Evolutionary conservation across 495 filamentous ascomycete genomes (phyloP), one percentile per base, ranked within the genome.

Genomic region (Tuber melanosporum): DNA sequence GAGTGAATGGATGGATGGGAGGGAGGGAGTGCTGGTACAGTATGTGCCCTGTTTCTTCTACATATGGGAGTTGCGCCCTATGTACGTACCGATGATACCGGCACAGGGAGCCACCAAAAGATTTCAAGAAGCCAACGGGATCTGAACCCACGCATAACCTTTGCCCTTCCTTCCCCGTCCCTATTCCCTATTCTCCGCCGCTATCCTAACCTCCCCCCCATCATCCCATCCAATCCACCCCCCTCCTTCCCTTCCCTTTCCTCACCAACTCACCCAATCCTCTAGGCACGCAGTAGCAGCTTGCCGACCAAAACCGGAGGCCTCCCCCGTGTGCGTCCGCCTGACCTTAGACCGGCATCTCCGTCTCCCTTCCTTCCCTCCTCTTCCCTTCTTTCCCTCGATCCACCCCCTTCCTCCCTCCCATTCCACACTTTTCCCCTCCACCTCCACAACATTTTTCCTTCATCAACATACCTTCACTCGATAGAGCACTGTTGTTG

Each of bases 241-340:
- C 45, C 39, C 36, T 44, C 32, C 20, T 47, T 70, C 39, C 46
- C 71, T 43, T 36, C 72, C 52, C 70, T 80, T 71, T 71, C 71
- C 78, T 66, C 26, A 32, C 57, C n/a, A 32, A 26, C n/a, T 57
- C 49, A 57, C 49, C 49, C 49, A 57, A 57, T 57, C 47, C 47
- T 66, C 57, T 17, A 32, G 14, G n/a, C 12, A 66, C n/a, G 26
- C 57, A 66, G 78, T 80, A 76, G 77, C 78, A 80, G 73, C 45
- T 80, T 80, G 77, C 78, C 78, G 77, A 79, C 78, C 77, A 80
- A 80, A 80, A 80, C 78, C 78, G 77, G 78, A 80, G 78, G 62
- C 62, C 62, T 73, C 77, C 78, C 79, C 78, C 78, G 78, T 79
- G 73, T 80, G 77, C 78, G 78, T 80, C 78, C 78, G 77, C 78